A percentile compares a stretch with the other conserved stretches of the same genome.
phyloP scores from a whole-genome alignment of 352 stramenopile genomes.

The Phytopythium aichiense region DNA sequence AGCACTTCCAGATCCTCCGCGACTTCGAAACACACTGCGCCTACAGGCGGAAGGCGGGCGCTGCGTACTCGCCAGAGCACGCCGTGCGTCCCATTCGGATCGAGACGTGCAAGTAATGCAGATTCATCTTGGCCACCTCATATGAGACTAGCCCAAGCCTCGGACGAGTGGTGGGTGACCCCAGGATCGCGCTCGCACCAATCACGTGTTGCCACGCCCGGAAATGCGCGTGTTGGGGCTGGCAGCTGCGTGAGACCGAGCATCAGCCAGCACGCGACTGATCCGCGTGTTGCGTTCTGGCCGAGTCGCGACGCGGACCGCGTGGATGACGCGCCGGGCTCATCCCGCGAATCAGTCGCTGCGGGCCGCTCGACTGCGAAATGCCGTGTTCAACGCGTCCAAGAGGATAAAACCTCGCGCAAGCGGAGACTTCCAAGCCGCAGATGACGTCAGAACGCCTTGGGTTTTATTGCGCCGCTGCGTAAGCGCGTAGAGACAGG shows the following conservation, averaged over 20 bases:
- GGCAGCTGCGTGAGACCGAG: neutral
- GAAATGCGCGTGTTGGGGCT: neutral
- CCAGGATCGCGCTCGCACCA: too few relatives aligned
- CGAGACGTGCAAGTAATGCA: conserved; percentile 16
- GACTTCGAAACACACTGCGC: conserved; percentile 29
- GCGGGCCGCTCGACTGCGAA: neutral
- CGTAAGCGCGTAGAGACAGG: neutral
- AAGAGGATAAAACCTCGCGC: neutral
- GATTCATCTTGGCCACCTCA: neutral
- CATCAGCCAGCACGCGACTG: neutral
- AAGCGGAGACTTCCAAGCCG: too few relatives aligned
- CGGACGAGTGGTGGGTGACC: too few relatives aligned
- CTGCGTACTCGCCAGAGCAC: conserved; percentile 26
- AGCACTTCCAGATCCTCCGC: conserved; percentile 37
- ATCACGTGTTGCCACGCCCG: too few relatives aligned
- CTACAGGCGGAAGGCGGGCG: conserved; percentile 19
- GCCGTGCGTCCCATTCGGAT: conserved; percentile 28
- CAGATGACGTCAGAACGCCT: conserved; percentile 2
- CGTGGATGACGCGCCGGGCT: conserved; percentile 1
- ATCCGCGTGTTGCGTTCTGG: neutral
- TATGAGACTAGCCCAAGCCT: too few relatives aligned
- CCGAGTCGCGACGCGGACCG: neutral
- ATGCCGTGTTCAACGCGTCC: conserved; percentile 4
- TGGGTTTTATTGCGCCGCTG: neutral
- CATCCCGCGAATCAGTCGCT: neutral